Evolutionary conservation across 1,284 basidiomycete genomes (phyloP).

Genomic region (Ustanciosporium gigantosporum): DNA sequence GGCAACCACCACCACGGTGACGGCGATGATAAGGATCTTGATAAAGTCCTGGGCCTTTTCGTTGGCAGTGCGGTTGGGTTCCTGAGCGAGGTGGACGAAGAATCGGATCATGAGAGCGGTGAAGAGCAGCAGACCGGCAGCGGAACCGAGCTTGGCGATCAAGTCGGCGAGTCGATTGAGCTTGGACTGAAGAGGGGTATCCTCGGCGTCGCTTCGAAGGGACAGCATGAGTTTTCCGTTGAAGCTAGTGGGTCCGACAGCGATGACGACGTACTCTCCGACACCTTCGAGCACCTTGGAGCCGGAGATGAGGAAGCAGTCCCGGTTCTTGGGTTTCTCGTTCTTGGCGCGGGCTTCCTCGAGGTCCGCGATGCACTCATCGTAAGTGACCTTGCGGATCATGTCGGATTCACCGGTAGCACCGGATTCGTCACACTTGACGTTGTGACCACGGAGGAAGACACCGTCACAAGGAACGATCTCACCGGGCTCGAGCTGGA

Average conservation of each 20-base stretch:
- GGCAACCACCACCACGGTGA: conserved; percentile 93
- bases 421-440: conserved; percentile 93
- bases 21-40: conserved; percentile 89
- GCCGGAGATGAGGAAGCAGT: conserved; percentile 93
- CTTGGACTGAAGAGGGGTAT: conserved; percentile 91
- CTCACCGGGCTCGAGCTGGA: conserved; percentile 90
- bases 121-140: conserved; percentile 83
- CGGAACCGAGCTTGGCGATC: conserved; percentile 86
- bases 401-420: conserved; percentile 96
- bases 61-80: conserved; percentile 68
- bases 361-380: conserved; percentile 70
- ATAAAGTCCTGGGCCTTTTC: conserved; percentile 90
- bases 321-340: conserved; percentile 68
- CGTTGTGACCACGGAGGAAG: conserved; percentile 87
- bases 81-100: conserved; percentile 75
- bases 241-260: conserved; percentile 88
- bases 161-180: conserved; percentile 88
- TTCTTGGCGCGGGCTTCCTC: conserved; percentile 54
- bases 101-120: conserved; percentile 86
- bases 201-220: conserved; percentile 71
- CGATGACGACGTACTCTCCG: conserved; percentile 86
- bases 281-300: conserved; percentile 93
- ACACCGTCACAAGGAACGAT: conserved; percentile 93
- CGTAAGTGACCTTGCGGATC: conserved; percentile 83
- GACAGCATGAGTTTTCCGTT: conserved; percentile 73